phyloP scores from a whole-genome alignment of 73 alveolate genomes.

The Symbiodinium pilosum region DNA sequence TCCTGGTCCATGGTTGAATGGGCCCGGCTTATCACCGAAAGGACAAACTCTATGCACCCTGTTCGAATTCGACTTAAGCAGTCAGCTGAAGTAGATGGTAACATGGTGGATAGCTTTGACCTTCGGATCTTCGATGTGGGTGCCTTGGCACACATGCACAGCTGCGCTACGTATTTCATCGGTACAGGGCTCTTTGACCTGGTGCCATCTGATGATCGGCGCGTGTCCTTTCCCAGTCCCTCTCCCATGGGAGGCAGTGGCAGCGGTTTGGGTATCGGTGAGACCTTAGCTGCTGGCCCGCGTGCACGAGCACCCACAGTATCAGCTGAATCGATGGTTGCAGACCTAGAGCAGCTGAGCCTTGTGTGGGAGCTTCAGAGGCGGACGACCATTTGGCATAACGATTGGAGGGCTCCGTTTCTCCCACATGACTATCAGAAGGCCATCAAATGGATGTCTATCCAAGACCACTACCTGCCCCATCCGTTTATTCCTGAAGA shows the following conservation, averaged over 20 bases:
- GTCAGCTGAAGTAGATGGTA: slow-evolving; percentile 32
- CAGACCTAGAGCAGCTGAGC: slow-evolving; percentile 66
- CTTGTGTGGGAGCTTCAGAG: slow-evolving; percentile 82
- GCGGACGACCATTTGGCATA: slow-evolving; percentile 84
- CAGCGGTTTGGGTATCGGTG: slow-evolving; percentile 20
- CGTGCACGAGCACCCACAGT: slow-evolving; percentile 60
- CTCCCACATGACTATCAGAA: slow-evolving; percentile 79
- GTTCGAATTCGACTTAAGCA: slow-evolving; percentile 79
- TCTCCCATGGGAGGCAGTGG: slow-evolving; percentile 12
- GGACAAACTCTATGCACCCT: slow-evolving; percentile 70
- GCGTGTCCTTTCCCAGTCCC: not conserved
- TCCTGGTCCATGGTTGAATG: slow-evolving; percentile 73
- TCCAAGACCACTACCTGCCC: slow-evolving; percentile 55
- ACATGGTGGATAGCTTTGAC: slow-evolving; percentile 26
- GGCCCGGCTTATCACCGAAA: slow-evolving; percentile 49
- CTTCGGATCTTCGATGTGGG: slow-evolving; percentile 79
- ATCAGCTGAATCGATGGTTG: slow-evolving; percentile 64
- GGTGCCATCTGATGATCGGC: slow-evolving; percentile 18
- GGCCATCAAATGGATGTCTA: slow-evolving; percentile 91
- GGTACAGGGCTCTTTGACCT: slow-evolving; percentile 79
- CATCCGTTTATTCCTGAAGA: slow-evolving; percentile 79
- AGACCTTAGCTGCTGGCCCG: slow-evolving; percentile 47
- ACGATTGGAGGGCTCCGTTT: slow-evolving; percentile 71
- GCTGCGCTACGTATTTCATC: slow-evolving; percentile 54
- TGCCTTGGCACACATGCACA: slow-evolving; percentile 39